A percentile compares a stretch with the other conserved stretches of the same genome.
Evolutionary conservation across 1,284 basidiomycete species (phyloP).

Genomic region (Apiotrichum laibachii): DNA sequence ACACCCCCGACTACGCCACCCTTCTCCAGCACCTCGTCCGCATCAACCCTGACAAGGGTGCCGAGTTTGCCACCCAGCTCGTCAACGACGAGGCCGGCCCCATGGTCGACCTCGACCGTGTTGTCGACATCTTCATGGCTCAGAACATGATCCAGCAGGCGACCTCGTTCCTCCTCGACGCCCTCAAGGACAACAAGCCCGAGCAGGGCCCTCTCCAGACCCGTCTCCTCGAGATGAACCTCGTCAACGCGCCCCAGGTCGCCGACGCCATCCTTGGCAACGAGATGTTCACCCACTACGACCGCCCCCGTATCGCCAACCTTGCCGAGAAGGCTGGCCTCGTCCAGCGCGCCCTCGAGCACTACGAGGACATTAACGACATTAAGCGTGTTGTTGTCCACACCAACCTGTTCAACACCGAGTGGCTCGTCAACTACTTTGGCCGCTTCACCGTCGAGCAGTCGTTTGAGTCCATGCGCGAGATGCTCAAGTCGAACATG

Average conservation of each 20-base stretch:
- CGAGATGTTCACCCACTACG: conserved; percentile 98
- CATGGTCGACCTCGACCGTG: conserved; percentile 89
- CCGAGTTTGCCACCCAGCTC: conserved; percentile 94
- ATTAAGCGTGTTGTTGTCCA: conserved; percentile 99
- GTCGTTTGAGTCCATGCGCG: conserved; percentile 91
- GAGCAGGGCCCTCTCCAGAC: conserved; percentile 97
- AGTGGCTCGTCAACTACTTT: conserved; percentile 99
- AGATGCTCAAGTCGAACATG: conserved; percentile 97
- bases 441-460: conserved; percentile 98
- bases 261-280: conserved; percentile 99
- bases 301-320: conserved; percentile 94
- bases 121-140: conserved; percentile 98
- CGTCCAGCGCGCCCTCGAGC: conserved; percentile 91
- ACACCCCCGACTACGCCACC: conserved; percentile 88
- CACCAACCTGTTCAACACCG: conserved; percentile 74
- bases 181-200: conserved; percentile 98
- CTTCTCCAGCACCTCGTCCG: conserved; percentile 98
- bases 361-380: conserved; percentile 94
- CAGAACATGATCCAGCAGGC: conserved; percentile 99
- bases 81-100: conserved; percentile 92
- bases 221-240: conserved; percentile 95
- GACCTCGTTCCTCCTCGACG: conserved; percentile 95
- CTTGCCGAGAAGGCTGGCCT: conserved; percentile 98
- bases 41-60: conserved; percentile 94
- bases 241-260: conserved; percentile 95